These are phyloP conservation scores for Hymenochaete sp. DNA, from an alignment of 1,284 basidiomycete genomes.

Conservation along the genomic window DNA sequence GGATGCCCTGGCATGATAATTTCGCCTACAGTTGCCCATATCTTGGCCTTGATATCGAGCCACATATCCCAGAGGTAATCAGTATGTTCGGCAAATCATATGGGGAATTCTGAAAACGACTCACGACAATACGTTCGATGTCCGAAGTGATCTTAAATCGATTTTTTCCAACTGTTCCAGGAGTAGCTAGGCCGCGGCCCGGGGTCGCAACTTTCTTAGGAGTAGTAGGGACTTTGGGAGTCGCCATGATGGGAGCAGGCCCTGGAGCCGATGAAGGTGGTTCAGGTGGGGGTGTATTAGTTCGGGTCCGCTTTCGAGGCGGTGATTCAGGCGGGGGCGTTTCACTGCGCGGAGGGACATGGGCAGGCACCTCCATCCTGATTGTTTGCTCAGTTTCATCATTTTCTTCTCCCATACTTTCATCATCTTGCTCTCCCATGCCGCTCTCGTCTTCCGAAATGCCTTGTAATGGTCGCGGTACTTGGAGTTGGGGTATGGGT, in stretches of 20 bases:
- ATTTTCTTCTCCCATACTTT: conserved; percentile 14
- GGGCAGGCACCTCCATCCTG: conserved; percentile 6
- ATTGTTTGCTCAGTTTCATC: conserved; percentile 13
- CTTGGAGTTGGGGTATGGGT: neutral
- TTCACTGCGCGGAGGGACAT: conserved; percentile 4
- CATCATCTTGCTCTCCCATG: too few species aligned
- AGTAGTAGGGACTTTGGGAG: conserved; percentile 1
- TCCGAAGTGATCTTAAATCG: conserved; percentile 43
- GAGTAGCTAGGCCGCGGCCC: conserved; percentile 6
- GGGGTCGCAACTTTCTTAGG: neutral
- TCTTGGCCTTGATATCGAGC: conserved; percentile 39
- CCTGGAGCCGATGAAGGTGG: conserved; percentile 7
- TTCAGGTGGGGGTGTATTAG: neutral
- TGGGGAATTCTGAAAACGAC: conserved; percentile 21
- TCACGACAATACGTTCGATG: conserved; percentile 51
- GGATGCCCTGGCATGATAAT: conserved; percentile 48
- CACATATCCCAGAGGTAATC: neutral
- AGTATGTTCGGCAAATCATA: neutral
- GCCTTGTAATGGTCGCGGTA: too few species aligned
- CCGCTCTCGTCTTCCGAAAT: too few species aligned
- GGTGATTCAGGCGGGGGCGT: neutral
- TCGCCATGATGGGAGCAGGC: too few species aligned
- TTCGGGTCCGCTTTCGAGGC: neutral
- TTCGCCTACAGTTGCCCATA: conserved; percentile 59
- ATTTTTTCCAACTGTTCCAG: conserved; percentile 21